Evolutionary conservation across 225 moss, liverwort and hornwort genomes (phyloP).

Genomic region (Rhytidiadelphus loreus): DNA sequence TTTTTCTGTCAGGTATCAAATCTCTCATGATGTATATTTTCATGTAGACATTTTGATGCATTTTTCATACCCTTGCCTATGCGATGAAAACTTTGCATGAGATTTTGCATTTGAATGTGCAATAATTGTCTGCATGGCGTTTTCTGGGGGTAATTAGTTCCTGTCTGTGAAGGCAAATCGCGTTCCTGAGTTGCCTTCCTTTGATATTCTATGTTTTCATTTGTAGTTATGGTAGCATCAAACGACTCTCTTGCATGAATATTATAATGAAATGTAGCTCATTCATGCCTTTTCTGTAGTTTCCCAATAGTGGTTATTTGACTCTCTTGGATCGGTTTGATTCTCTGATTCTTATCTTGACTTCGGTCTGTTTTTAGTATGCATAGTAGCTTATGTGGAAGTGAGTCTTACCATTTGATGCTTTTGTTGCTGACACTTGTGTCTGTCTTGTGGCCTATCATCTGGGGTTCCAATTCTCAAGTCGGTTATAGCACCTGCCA

Average conservation of each 20-base stretch:
- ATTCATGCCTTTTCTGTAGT: background rate
- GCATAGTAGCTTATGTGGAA: background rate
- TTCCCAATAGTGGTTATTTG: background rate
- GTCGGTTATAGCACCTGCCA: slow-evolving; percentile 99
- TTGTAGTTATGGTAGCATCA: background rate
- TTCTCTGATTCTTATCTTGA: background rate
- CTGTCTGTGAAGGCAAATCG: background rate
- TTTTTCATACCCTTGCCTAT: background rate
- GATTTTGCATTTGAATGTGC: background rate
- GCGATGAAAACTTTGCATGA: background rate
- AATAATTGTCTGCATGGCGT: background rate
- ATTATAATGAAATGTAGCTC: background rate
- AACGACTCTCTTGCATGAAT: background rate
- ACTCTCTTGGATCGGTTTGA: background rate
- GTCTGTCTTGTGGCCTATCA: slow-evolving; percentile 6
- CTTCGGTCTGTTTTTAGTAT: background rate
- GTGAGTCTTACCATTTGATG: background rate
- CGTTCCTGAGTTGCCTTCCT: background rate
- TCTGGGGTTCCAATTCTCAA: slow-evolving; percentile 18
- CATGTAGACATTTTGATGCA: background rate
- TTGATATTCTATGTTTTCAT: background rate
- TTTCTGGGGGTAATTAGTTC: background rate
- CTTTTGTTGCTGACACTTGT: slow-evolving; percentile 7
- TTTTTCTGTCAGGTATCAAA: slow-evolving; percentile 82
- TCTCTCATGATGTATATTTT: background rate